phyloP scores from a whole-genome alignment of 140 eudicot species.

The Cichorium intybus region DNA sequence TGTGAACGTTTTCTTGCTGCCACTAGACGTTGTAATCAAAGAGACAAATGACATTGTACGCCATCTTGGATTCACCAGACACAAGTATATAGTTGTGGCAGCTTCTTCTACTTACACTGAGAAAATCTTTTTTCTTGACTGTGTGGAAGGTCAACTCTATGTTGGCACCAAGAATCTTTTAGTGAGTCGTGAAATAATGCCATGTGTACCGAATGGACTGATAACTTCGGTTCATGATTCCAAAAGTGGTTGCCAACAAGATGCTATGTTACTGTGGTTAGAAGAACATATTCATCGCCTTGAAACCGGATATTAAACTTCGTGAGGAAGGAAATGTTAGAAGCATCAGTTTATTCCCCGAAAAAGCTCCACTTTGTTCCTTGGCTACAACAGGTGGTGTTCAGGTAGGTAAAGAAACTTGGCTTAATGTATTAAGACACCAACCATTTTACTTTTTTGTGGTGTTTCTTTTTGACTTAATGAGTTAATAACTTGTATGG shows the following conservation, averaged over 20 bases:
- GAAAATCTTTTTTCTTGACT: slow-evolving; percentile 72
- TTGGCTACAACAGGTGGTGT: slow-evolving; percentile 78
- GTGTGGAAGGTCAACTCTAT: slow-evolving; percentile 66
- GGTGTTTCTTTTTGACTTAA: too few relatives aligned
- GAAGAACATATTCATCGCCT: slow-evolving; percentile 85
- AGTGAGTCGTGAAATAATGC: slow-evolving; percentile 57
- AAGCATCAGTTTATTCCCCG: slow-evolving; percentile 72
- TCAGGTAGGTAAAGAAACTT: slow-evolving; percentile 39
- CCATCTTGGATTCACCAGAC: slow-evolving; percentile 24
- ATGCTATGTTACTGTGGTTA: slow-evolving; percentile 82
- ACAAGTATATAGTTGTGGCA: slow-evolving; percentile 53
- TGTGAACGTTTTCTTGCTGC: slow-evolving; percentile 70
- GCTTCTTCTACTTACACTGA: slow-evolving; percentile 44
- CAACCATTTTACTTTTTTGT: too few relatives aligned
- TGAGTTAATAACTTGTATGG: too few relatives aligned
- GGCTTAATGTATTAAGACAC: neutral
- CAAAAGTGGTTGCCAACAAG: slow-evolving; percentile 43
- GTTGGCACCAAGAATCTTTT: slow-evolving; percentile 75
- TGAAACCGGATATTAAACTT: slow-evolving; percentile 53
- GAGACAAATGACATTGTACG: slow-evolving; percentile 42
- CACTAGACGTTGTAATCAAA: slow-evolving; percentile 37
- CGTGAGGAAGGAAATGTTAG: slow-evolving; percentile 48
- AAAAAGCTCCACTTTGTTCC: slow-evolving; percentile 60
- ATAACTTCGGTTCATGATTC: slow-evolving; percentile 45
- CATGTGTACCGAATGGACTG: slow-evolving; percentile 71